These are phyloP conservation scores for Cryptococcus hybrid DNA, from an alignment of 1,284 basidiomycete genomes.

Conservation along the genomic window DNA sequence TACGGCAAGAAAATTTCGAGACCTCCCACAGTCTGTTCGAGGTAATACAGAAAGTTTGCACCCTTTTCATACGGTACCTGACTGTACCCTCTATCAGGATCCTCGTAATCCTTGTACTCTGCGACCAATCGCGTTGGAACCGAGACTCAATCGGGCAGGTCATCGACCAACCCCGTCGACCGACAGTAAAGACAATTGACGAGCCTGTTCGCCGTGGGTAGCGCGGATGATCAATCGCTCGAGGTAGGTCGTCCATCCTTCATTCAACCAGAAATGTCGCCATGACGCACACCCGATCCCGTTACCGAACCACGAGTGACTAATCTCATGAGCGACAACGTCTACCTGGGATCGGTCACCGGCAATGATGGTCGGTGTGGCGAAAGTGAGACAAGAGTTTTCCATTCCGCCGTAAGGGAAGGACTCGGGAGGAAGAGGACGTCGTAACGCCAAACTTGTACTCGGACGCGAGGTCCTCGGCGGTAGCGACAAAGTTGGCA, in stretches of 20 bases:
- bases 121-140: constrained; percentile 84
- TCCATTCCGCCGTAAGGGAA: constrained; percentile 76
- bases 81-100: constrained; percentile 71
- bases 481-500: constrained; percentile 68
- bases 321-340: constrained; percentile 67
- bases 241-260: constrained; percentile 90
- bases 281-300: constrained; percentile 56
- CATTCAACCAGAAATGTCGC: constrained; percentile 88
- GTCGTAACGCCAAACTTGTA: constrained; percentile 75
- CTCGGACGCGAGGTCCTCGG: constrained; percentile 68
- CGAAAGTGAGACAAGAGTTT: constrained; percentile 72
- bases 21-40: constrained; percentile 80
- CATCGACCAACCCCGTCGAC: constrained; percentile 62
- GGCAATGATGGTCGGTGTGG: constrained; percentile 80
- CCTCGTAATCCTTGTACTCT: constrained; percentile 62
- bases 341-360: constrained; percentile 83
- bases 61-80: constrained; percentile 72
- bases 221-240: constrained; percentile 67
- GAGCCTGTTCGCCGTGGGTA: constrained; percentile 72
- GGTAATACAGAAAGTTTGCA: constrained; percentile 65
- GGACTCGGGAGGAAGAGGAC: constrained; percentile 83
- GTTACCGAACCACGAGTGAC: constrained; percentile 77
- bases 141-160: constrained; percentile 59
- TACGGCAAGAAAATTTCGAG: constrained; percentile 82
- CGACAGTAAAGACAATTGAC: constrained; percentile 66